Evolutionary conservation across 2,329 filamentous ascomycete species (phyloP).

Genomic region (Blumeria graminis): DNA sequence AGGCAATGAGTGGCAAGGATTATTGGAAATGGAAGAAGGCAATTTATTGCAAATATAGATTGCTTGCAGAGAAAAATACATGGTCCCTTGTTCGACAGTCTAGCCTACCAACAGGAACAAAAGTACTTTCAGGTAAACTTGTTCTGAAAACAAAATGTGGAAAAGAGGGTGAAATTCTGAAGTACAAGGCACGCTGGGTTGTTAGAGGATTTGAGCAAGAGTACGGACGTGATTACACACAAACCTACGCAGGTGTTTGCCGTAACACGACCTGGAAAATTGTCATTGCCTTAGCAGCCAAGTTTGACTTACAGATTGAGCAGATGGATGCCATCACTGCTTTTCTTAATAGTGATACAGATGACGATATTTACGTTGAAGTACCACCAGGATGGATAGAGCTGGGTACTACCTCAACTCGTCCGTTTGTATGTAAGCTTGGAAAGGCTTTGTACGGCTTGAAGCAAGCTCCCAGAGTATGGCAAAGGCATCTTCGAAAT

Average conservation of each 20-base stretch:
- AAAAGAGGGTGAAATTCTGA: background rate
- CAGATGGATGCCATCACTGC: background rate
- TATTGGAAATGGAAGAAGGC: background rate
- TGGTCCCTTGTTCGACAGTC: background rate
- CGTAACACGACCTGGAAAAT: background rate
- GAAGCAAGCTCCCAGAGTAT: background rate
- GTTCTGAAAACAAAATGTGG: background rate
- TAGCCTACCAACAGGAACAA: background rate
- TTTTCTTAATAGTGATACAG: background rate
- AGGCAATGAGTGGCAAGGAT: background rate
- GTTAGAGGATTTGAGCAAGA: background rate
- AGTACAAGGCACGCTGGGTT: background rate
- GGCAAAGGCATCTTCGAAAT: background rate
- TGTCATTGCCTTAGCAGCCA: background rate
- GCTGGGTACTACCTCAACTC: background rate
- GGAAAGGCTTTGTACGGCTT: background rate
- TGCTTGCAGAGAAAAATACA: background rate
- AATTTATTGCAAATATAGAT: background rate
- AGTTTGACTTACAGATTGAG: background rate
- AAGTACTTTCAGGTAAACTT: background rate
- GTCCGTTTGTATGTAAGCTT: background rate
- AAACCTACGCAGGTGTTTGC: background rate
- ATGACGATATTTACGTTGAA: background rate
- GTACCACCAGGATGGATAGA: background rate
- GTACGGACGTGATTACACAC: background rate